Conservation (phyloP, 805 yeast genomes). For the Metschnikowia rubicola region DNA sequence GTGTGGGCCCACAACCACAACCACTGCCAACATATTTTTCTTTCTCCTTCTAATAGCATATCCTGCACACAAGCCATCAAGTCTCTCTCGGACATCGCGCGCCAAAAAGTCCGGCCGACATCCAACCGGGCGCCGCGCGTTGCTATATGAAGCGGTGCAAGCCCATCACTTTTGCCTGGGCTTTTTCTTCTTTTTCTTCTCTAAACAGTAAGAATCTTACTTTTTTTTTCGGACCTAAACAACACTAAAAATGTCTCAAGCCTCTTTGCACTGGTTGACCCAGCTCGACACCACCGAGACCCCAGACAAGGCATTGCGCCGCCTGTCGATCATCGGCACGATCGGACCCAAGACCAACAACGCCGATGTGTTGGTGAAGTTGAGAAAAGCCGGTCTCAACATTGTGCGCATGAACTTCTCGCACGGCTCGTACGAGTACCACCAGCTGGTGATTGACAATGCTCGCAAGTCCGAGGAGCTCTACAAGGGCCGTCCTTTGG, state of each 20-base stretch:
- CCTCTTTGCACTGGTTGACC: slow-evolving; percentile 76
- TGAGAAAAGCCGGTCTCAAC: slow-evolving; percentile 96
- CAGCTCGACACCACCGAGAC: slow-evolving; percentile 67
- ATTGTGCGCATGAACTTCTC: slow-evolving; percentile 99
- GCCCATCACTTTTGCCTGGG: slow-evolving; percentile 1
- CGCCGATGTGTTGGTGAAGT: slow-evolving; percentile 75
- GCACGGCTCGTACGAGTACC: slow-evolving; percentile 97
- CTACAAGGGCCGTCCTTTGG: slow-evolving; percentile 94
- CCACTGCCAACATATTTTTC: too few species aligned
- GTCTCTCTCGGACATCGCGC: slow-evolving; percentile 12
- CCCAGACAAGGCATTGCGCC: slow-evolving; percentile 80
- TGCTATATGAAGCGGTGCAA: slow-evolving; percentile 7
- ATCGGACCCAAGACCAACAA: slow-evolving; percentile 97
- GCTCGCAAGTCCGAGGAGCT: slow-evolving; percentile 90
- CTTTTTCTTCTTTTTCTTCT: neutral
- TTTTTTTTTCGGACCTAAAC: neutral
- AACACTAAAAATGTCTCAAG: slow-evolving; percentile 33
- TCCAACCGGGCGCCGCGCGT: slow-evolving; percentile 20
- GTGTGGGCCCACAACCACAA: too few species aligned
- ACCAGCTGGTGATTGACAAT: slow-evolving; percentile 93
- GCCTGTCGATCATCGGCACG: slow-evolving; percentile 96
- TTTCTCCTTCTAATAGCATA: too few species aligned
- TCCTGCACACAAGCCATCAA: slow-evolving; percentile 4
- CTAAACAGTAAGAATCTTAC: too few species aligned
- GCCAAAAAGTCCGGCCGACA: slow-evolving; percentile 26